Conservation (phyloP, 2,329 filamentous ascomycete species). For the Penicillium sp. region DNA sequence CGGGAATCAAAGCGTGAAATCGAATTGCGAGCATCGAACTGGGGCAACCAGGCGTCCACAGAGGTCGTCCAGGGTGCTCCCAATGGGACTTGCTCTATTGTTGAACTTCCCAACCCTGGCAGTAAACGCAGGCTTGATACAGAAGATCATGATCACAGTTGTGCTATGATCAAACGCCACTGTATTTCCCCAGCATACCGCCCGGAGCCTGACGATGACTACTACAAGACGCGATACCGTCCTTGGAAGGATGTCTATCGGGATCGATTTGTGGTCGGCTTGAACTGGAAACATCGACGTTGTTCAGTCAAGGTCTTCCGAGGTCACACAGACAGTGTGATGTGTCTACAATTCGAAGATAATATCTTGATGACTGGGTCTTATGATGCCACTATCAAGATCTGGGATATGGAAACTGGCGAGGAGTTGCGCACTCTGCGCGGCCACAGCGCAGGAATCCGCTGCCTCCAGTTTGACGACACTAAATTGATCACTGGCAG, state of each 20-base stretch:
- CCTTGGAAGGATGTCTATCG: conserved; percentile 98
- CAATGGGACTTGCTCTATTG: conserved; percentile 18
- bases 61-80: conserved; percentile 14
- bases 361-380: conserved; percentile 90
- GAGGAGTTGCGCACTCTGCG: conserved; percentile 79
- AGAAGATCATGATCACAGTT: conserved; percentile 29
- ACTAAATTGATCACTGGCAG: conserved; percentile 88
- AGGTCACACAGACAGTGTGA: conserved; percentile 85
- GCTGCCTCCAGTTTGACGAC: conserved; percentile 90
- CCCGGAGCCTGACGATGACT: conserved; percentile 44
- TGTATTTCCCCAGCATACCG: conserved; percentile 27
- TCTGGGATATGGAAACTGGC: conserved; percentile 91
- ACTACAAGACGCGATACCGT: conserved; percentile 55
- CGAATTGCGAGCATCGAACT: conserved; percentile 65
- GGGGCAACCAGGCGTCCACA: conserved; percentile 58
- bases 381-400: conserved; percentile 92
- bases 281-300: conserved; percentile 95
- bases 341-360: conserved; percentile 78
- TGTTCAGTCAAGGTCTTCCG: conserved; percentile 82
- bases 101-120: conserved; percentile 6
- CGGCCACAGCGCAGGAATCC: conserved; percentile 80
- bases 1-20: conserved; percentile 85
- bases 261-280: conserved; percentile 91
- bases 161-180: conserved; percentile 32
- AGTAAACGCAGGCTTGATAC: conserved; percentile 32